A percentile compares a stretch with the other conserved stretches of the same genome.
These are phyloP conservation scores for Dichomitus squalens DNA, from an alignment of 1,284 basidiomycete species.

Conservation along the genomic window DNA sequence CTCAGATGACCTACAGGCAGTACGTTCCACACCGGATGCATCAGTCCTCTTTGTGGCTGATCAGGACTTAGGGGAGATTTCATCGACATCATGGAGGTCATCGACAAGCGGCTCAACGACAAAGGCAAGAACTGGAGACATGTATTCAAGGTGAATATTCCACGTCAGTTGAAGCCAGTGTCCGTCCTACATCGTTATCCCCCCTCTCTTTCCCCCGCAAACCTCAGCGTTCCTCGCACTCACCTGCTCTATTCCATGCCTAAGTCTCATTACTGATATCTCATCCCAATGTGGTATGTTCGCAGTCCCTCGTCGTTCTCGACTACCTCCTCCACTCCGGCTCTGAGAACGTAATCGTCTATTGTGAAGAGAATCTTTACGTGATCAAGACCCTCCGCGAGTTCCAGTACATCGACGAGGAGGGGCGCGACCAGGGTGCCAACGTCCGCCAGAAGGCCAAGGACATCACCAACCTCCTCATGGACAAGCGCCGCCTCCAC, in stretches of 20 bases:
- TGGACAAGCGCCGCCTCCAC: slow-evolving; percentile 81
- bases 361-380: slow-evolving; percentile 96
- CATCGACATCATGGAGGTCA: slow-evolving; percentile 98
- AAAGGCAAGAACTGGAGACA: slow-evolving; percentile 99
- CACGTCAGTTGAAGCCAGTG: too few species aligned
- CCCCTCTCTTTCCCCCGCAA: too few species aligned
- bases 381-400: slow-evolving; percentile 98
- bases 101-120: slow-evolving; percentile 97
- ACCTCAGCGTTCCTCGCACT: too few species aligned
- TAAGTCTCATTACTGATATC: too few species aligned
- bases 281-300: neutral
- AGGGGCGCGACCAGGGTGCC: slow-evolving; percentile 91
- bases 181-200: too few species aligned
- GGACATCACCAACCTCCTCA: slow-evolving; percentile 92
- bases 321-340: slow-evolving; percentile 96
- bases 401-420: slow-evolving; percentile 95
- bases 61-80: slow-evolving; percentile 76
- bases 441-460: slow-evolving; percentile 98
- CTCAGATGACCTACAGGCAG: slow-evolving; percentile 96
- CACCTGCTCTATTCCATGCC: too few species aligned
- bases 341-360: slow-evolving; percentile 95
- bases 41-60: neutral
- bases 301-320: slow-evolving; percentile 87
- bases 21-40: slow-evolving; percentile 42
- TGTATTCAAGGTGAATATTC: slow-evolving; percentile 85